Conservation (phyloP, 2,329 filamentous ascomycete genomes). For the Gaeumannomyces tritici region DNA sequence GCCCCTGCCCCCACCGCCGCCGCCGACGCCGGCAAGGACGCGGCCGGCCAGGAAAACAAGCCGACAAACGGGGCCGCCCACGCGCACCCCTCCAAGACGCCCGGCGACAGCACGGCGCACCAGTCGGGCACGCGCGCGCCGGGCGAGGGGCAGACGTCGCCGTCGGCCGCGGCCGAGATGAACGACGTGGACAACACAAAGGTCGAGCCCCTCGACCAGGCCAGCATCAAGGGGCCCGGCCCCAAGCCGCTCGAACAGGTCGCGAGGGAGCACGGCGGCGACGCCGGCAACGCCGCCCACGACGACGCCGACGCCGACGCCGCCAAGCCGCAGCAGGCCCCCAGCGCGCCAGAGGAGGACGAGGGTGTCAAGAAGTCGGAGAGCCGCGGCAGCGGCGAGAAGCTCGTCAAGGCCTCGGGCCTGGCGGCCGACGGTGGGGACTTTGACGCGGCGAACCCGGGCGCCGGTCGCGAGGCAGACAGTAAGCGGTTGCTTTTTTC, state of each 20-base stretch:
- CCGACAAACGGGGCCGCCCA: neutral
- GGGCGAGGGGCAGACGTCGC: slow-evolving; percentile 19
- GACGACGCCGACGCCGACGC: neutral
- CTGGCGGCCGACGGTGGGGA: slow-evolving; percentile 56
- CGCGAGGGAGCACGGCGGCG: slow-evolving; percentile 21
- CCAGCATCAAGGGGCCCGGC: slow-evolving; percentile 28
- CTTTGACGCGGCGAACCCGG: slow-evolving; percentile 54
- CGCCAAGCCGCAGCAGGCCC: too few species aligned
- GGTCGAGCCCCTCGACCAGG: slow-evolving; percentile 20
- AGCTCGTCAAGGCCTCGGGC: slow-evolving; percentile 48
- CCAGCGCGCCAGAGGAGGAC: slow-evolving; percentile 2
- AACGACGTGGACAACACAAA: slow-evolving; percentile 26
- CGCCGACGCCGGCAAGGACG: too few species aligned
- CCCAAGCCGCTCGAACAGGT: slow-evolving; percentile 30
- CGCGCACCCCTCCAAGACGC: slow-evolving; percentile 8
- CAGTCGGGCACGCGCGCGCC: slow-evolving; percentile 32
- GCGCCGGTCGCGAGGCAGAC: slow-evolving; percentile 57
- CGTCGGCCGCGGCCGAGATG: slow-evolving; percentile 15
- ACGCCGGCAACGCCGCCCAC: slow-evolving; percentile 14
- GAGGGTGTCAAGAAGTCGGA: slow-evolving; percentile 19
- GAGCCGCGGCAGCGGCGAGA: slow-evolving; percentile 41
- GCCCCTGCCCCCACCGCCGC: too few species aligned
- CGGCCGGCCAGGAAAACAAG: too few species aligned
- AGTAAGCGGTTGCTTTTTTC: slow-evolving; percentile 33
- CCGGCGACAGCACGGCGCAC: slow-evolving; percentile 15